A percentile compares a stretch with the other conserved stretches of the same genome.
These are phyloP conservation scores for Cyberlindnera bimundalis DNA, from an alignment of 805 yeast genomes.

Conservation along the genomic window DNA sequence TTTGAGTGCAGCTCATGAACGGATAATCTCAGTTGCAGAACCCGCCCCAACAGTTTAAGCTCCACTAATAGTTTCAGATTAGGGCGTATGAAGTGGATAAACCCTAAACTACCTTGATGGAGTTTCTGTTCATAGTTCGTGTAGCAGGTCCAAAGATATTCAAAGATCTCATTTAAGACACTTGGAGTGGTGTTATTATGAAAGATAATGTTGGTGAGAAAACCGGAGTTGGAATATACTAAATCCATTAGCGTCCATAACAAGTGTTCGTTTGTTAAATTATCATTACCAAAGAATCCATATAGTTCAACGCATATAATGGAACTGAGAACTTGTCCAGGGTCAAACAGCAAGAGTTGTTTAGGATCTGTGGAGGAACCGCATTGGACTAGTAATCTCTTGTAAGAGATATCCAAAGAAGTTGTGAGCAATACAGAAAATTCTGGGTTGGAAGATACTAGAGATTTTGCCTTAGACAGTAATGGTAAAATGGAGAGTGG, in stretches of 20 bases:
- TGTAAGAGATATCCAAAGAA: background rate
- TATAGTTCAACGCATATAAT: conserved; percentile 7
- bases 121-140: conserved; percentile 3
- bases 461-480: background rate
- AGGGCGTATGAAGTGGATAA: conserved; percentile 4
- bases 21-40: background rate
- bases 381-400: background rate
- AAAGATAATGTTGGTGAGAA: conserved; percentile 1
- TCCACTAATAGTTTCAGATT: background rate
- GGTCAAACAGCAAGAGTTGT: conserved; percentile 4
- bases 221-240: conserved; percentile 7
- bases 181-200: background rate
- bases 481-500: background rate
- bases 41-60: conserved; percentile 4
- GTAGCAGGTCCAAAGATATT: conserved; percentile 12
- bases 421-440: background rate
- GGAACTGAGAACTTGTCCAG: background rate
- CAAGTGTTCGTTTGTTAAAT: conserved; percentile 4
- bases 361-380: background rate
- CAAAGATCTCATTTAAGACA: conserved; percentile 1
- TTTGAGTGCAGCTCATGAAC: background rate
- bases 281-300: conserved; percentile 8
- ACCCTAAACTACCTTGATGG: background rate
- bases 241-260: conserved; percentile 7
- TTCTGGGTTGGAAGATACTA: background rate